phyloP scores from a whole-genome alignment of 352 stramenopile species.

The Pythium chondricola region DNA sequence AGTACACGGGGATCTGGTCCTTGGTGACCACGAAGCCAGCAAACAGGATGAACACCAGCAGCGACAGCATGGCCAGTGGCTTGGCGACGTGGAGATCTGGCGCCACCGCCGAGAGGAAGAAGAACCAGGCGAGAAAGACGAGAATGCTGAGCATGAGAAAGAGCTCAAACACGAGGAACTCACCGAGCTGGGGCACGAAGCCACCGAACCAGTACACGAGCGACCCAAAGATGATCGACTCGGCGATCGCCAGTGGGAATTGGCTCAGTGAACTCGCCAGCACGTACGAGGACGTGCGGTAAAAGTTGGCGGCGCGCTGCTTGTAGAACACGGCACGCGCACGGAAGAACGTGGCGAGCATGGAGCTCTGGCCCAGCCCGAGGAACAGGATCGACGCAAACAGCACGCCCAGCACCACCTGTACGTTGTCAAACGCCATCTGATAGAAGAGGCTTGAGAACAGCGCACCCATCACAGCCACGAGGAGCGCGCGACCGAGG shows the following conservation, averaged over 20 bases:
- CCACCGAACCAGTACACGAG: conserved; percentile 86
- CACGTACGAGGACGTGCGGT: conserved; percentile 76
- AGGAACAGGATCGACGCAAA: conserved; percentile 85
- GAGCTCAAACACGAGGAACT: conserved; percentile 71
- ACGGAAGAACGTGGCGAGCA: conserved; percentile 78
- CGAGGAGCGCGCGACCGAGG: conserved; percentile 34
- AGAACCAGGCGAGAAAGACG: conserved; percentile 45
- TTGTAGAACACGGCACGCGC: conserved; percentile 80
- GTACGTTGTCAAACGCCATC: conserved; percentile 36
- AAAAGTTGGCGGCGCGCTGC: conserved; percentile 83
- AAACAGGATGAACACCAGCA: conserved; percentile 66
- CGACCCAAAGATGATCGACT: conserved; percentile 81
- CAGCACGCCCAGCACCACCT: conserved; percentile 72
- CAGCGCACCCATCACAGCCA: conserved; percentile 47
- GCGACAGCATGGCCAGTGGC: conserved; percentile 45
- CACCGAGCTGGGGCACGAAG: conserved; percentile 34
- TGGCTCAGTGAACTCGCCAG: conserved; percentile 39
- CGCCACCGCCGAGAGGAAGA: conserved; percentile 34
- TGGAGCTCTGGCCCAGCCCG: conserved; percentile 62
- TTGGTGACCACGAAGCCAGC: conserved; percentile 53
- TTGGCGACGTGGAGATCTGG: conserved; percentile 47
- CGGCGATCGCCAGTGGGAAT: conserved; percentile 51
- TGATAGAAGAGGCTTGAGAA: conserved; percentile 50
- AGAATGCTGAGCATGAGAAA: conserved; percentile 62
- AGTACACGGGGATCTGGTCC: conserved; percentile 41